Conservation (phyloP, 2,329 filamentous ascomycete genomes). For the Fusarium bactridioides region DNA sequence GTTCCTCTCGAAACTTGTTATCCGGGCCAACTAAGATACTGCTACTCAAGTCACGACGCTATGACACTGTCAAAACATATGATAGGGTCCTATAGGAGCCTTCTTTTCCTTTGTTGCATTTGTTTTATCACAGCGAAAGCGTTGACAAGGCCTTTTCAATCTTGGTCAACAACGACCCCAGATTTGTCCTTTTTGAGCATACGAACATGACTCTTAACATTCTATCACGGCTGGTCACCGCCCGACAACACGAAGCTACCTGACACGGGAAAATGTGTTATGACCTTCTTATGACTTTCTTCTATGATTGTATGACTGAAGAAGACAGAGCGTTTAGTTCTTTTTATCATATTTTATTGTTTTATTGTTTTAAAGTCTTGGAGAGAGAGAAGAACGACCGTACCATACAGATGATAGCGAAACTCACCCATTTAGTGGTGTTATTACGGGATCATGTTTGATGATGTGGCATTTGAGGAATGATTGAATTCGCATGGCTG, state of each 20-base stretch:
- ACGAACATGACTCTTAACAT: conserved; percentile 41
- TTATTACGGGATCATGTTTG: conserved; percentile 45
- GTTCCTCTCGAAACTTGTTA: conserved; percentile 95
- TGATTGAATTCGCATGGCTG: conserved; percentile 41
- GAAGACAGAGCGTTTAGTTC: conserved; percentile 45
- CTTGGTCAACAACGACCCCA: conserved; percentile 44
- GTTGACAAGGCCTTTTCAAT: conserved; percentile 51
- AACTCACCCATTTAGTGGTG: conserved; percentile 33
- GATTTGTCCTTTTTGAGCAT: conserved; percentile 39
- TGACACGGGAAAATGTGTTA: conserved; percentile 48
- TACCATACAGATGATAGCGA: conserved; percentile 38
- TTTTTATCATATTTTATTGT: conserved; percentile 40
- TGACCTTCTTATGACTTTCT: conserved; percentile 50
- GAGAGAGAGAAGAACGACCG: conserved; percentile 27
- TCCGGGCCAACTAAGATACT: conserved; percentile 79
- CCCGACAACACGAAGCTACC: conserved; percentile 44
- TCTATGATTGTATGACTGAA: conserved; percentile 55
- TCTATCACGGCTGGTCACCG: conserved; percentile 47
- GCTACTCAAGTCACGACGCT: conserved; percentile 12
- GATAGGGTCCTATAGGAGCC: conserved; percentile 6
- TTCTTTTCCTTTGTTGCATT: conserved; percentile 44
- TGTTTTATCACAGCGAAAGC: conserved; percentile 54
- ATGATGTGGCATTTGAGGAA: conserved; percentile 43
- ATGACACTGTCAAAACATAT: conserved; percentile 29
- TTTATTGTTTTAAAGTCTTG: conserved; percentile 20